Percentiles rank a stretch among this genome's conserved stretches.
Conservation (phyloP, 2,329 filamentous ascomycete genomes). For the Exophiala xenobiotica region DNA sequence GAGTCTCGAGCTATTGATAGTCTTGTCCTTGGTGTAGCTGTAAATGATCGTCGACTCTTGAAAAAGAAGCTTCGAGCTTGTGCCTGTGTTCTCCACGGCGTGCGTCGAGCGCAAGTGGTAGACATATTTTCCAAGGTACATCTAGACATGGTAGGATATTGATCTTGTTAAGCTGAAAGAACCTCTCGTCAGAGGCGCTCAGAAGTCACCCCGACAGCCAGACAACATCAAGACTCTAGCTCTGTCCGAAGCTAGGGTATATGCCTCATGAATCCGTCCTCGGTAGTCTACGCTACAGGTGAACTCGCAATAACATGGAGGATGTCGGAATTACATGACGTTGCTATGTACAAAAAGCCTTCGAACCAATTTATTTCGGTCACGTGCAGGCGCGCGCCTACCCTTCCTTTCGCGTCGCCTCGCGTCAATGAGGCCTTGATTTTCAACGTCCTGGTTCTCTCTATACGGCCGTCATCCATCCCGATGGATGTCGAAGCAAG, state of each 20-base stretch:
- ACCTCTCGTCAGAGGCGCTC: neutral
- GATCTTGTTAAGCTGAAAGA: no score
- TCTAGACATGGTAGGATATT: no score
- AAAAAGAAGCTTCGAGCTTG: slow-evolving; percentile 13
- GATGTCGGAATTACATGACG: no score
- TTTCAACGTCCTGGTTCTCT: no score
- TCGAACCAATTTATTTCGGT: slow-evolving; percentile 4
- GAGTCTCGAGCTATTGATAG: slow-evolving; percentile 32
- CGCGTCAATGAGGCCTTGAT: slow-evolving; percentile 1
- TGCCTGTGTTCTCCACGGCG: neutral
- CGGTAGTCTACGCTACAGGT: no score
- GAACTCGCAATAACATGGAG: no score
- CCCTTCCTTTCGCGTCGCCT: neutral
- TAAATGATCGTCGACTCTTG: slow-evolving; percentile 16
- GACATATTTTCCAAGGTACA: neutral
- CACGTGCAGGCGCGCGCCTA: slow-evolving; percentile 15
- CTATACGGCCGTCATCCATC: no score
- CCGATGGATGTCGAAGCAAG: slow-evolving; percentile 48
- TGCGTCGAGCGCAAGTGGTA: neutral
- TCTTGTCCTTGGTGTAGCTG: slow-evolving; percentile 12
- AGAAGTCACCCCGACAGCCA: no score
- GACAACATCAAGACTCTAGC: no score
- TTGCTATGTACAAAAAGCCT: no score
- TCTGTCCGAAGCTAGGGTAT: no score
- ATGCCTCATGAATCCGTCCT: no score